Conservation (phyloP, 352 stramenopile species). For the Globisporangium heterothallicum region DNA sequence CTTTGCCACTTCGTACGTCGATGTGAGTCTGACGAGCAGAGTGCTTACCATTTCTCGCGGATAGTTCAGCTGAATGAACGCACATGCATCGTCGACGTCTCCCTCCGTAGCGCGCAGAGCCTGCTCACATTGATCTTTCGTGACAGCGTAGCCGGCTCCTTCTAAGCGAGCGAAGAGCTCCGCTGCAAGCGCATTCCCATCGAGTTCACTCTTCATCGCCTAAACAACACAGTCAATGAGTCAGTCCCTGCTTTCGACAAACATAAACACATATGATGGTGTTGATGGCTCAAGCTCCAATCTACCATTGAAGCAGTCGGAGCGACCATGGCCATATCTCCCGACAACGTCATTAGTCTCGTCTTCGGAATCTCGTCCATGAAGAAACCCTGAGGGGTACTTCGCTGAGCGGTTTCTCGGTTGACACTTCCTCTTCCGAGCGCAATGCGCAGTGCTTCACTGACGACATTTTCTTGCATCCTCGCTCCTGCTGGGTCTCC, state of each 20-base stretch:
- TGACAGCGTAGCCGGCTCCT: constrained; percentile 23
- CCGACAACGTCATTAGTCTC: constrained; percentile 22
- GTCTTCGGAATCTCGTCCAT: constrained; percentile 35
- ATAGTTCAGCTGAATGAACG: constrained; percentile 13
- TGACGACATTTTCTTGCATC: constrained; percentile 34
- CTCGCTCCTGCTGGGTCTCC: constrained; percentile 18
- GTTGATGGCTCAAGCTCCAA: background rate
- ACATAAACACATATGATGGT: background rate
- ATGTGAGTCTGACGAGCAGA: background rate
- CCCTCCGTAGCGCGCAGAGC: constrained; percentile 26
- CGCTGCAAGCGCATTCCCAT: background rate
- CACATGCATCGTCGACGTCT: constrained; percentile 21
- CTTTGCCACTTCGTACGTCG: background rate
- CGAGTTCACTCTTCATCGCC: background rate
- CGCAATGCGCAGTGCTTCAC: constrained; percentile 66
- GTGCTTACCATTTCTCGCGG: constrained; percentile 13
- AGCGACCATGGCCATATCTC: constrained; percentile 6
- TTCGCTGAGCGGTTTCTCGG: constrained; percentile 39
- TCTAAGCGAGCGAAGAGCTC: constrained; percentile 24
- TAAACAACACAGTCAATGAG: background rate
- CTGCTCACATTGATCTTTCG: constrained; percentile 34
- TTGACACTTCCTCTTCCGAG: constrained; percentile 69
- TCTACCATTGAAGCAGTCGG: constrained; percentile 2
- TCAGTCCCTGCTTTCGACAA: background rate
- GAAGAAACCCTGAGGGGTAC: constrained; percentile 11